Evolutionary conservation across 169 alveolate species (phyloP).

Genomic region (Plasmodium coatneyi): DNA sequence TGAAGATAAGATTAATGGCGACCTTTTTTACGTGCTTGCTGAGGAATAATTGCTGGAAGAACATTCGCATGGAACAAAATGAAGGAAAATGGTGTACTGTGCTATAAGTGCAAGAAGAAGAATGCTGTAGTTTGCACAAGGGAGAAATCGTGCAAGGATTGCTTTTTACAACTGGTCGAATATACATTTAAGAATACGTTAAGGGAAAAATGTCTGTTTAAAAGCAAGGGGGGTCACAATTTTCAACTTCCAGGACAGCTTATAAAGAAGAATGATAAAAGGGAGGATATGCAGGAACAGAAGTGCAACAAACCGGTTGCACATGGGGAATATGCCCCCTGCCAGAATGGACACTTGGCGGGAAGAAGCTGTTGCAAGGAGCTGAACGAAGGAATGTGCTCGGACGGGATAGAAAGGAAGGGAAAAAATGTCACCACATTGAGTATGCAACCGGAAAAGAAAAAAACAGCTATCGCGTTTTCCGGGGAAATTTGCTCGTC

Average conservation of each 20-base stretch:
- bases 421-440: not conserved
- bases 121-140: slow-evolving; percentile 54
- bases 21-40: slow-evolving; percentile 1
- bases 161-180: slow-evolving; percentile 60
- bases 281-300: not conserved
- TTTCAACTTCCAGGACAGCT: not conserved
- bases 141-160: slow-evolving; percentile 62
- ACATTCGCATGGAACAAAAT: not conserved
- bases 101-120: slow-evolving; percentile 66
- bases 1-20: not conserved
- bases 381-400: not conserved
- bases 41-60: not conserved
- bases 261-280: not conserved
- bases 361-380: not conserved
- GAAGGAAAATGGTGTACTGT: slow-evolving; percentile 2
- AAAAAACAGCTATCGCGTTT: slow-evolving; percentile 59
- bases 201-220: slow-evolving; percentile 73
- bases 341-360: not conserved
- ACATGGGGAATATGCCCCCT: not conserved
- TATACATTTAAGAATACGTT: slow-evolving; percentile 74
- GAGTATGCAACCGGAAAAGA: not conserved
- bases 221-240: slow-evolving; percentile 41
- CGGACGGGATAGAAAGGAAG: not conserved
- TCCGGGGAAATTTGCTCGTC: slow-evolving; percentile 72
- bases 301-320: not conserved